Evolutionary conservation across 106 monocot species (phyloP), one percentile per base, ranked within the genome.

Genomic region (Gastrodia elata): DNA sequence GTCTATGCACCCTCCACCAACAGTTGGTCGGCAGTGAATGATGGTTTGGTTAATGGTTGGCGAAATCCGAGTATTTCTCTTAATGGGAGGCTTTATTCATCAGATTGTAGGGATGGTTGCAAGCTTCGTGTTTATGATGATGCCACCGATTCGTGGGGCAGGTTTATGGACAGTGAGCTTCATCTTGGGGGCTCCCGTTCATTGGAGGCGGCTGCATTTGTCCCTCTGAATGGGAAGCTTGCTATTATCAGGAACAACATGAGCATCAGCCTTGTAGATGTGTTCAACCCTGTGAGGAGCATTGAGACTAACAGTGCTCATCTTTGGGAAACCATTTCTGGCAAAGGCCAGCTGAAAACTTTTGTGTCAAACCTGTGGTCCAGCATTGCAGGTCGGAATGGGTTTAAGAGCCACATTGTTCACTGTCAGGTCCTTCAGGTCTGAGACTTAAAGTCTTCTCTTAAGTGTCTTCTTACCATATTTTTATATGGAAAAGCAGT

Each of bases 371-470:
- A 84, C 48, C 36, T 87, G 39, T 87, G 83, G 84, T 87, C 84
- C 22, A 84, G 74, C 57, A 84, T 87, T 35, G 81, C 84, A 20
- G 84, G 84, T 32, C 71, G 81, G 4, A 81, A 49, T 79, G 75
- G 81, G n/a, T 28, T 79, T 6, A 83, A 77, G 64, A 76, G 72
- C 68, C 84, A 82, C 34, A 82, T 87, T 34, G 73, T 87, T 68
- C 81, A 87, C 37, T 87, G 84, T 70, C 87, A 87, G 59, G 87
- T 87, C 46, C 84, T 87, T 76, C 87, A 84, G 68, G 74, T 79
- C 25, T 87, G 77, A 87, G 35, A 74, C 27, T 30, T 61, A 32
- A 61, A 61, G 61, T 61, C 1, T 52, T 22, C 2, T n/a, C 52
- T 61, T 11, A 61, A 13, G 61, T 28, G 14, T 61, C 61, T 32